A percentile compares a stretch with the other conserved stretches of the same genome.
Conservation (phyloP, 495 filamentous ascomycete genomes). For the Penicillium lividum region DNA sequence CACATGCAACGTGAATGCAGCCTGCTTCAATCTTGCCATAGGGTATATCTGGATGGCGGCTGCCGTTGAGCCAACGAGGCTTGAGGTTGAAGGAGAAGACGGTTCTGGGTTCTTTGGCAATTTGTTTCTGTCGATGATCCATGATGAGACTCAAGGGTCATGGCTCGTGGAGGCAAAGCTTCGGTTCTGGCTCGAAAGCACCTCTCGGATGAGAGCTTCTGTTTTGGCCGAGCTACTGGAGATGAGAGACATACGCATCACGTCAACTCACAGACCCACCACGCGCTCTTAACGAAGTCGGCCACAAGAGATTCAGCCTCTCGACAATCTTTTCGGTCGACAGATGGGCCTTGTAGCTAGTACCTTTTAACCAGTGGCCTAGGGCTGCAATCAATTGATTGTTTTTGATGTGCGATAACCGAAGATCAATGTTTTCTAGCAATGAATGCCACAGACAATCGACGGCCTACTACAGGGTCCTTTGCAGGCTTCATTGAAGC, state of each 20-base stretch:
- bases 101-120: not conserved
- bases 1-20: conserved; percentile 7
- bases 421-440: no score
- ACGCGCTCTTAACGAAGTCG: not conserved
- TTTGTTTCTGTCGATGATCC: not conserved
- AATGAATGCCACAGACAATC: no score
- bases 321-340: no score
- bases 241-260: not conserved
- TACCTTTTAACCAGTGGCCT: no score
- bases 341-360: no score
- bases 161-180: not conserved
- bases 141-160: not conserved
- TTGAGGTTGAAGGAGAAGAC: not conserved
- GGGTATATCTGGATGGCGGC: conserved; percentile 12
- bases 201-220: not conserved
- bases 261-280: not conserved
- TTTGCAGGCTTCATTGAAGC: no score
- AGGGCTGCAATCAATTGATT: no score
- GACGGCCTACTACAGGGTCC: no score
- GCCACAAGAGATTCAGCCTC: not conserved
- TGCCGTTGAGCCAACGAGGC: conserved; percentile 4
- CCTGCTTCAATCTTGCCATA: conserved; percentile 8
- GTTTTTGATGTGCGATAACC: no score
- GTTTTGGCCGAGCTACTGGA: not conserved
- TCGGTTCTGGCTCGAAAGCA: not conserved